Evolutionary conservation across 768 basidiomycete species (phyloP).

Genomic region (Podaxis sp.): DNA sequence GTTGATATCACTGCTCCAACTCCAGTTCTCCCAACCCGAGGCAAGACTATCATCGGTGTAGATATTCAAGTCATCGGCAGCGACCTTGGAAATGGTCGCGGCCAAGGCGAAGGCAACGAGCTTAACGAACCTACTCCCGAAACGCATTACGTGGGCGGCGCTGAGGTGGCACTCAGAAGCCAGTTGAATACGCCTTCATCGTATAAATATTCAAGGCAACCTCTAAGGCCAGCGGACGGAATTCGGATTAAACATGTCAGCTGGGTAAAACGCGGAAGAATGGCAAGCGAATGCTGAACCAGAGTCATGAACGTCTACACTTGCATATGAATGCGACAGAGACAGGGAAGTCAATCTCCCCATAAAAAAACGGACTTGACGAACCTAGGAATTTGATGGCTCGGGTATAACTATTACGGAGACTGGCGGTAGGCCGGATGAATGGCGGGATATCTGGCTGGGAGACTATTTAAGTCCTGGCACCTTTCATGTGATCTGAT

Average conservation of each 20-base stretch:
- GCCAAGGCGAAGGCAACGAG: conserved; percentile 23
- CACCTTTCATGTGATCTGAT: background rate
- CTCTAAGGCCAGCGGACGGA: conserved; percentile 21
- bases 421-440: background rate
- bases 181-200: background rate
- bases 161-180: conserved; percentile 9
- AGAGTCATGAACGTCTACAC: background rate
- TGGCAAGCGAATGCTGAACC: conserved; percentile 5
- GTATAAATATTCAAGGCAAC: conserved; percentile 5
- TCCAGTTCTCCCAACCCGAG: conserved; percentile 52
- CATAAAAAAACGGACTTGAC: conserved; percentile 4
- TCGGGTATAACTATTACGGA: background rate
- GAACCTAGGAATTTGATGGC: background rate
- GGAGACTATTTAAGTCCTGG: background rate
- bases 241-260: conserved; percentile 23
- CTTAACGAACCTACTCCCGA: conserved; percentile 21
- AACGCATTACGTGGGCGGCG: conserved; percentile 1
- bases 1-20: conserved; percentile 44
- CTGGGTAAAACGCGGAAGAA: conserved; percentile 23
- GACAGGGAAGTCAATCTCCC: background rate
- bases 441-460: background rate
- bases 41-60: conserved; percentile 43
- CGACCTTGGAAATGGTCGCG: conserved; percentile 20
- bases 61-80: conserved; percentile 36
- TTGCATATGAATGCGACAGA: background rate